Evolutionary conservation across 2,329 filamentous ascomycete species (phyloP).

Genomic region (Nannizziopsis barbatae): DNA sequence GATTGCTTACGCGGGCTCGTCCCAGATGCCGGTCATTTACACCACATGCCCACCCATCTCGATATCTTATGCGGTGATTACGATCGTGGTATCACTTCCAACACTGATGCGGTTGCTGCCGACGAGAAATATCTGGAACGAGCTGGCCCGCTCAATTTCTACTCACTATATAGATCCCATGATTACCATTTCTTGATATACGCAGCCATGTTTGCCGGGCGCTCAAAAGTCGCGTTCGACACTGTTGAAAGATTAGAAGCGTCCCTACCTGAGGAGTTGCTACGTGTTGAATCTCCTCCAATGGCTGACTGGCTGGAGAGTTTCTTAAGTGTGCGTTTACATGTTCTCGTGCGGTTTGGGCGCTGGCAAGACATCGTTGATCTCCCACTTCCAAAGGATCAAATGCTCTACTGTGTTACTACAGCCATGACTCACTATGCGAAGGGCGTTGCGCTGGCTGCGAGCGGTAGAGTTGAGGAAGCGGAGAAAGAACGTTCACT

Average conservation of each 20-base stretch:
- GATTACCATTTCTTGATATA: constrained; percentile 67
- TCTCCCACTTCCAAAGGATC: constrained; percentile 47
- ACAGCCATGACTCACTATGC: constrained; percentile 59
- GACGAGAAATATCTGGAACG: constrained; percentile 55
- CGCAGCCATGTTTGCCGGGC: constrained; percentile 64
- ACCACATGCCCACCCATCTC: constrained; percentile 69
- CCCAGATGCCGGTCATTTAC: constrained; percentile 58
- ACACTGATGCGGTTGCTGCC: constrained; percentile 53
- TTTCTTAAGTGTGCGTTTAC: constrained; percentile 56
- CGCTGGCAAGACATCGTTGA: constrained; percentile 55
- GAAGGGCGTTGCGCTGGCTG: constrained; percentile 55
- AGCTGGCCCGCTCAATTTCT: constrained; percentile 56
- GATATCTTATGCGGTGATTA: constrained; percentile 66
- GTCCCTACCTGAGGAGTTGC: constrained; percentile 51
- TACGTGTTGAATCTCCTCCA: constrained; percentile 54
- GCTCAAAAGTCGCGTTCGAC: constrained; percentile 51
- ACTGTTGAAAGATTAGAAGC: constrained; percentile 50
- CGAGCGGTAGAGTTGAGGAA: constrained; percentile 42
- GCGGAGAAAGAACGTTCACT: constrained; percentile 32
- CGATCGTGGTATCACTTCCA: constrained; percentile 53
- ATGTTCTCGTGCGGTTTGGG: constrained; percentile 63
- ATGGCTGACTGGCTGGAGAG: constrained; percentile 73
- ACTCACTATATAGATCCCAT: constrained; percentile 64
- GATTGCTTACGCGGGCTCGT: constrained; percentile 53
- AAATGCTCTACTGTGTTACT: constrained; percentile 54